A percentile compares a stretch with the other conserved stretches of the same genome.
These are phyloP conservation scores for Elsinoe arachidis DNA, from an alignment of 2,329 filamentous ascomycete species.

Conservation along the genomic window DNA sequence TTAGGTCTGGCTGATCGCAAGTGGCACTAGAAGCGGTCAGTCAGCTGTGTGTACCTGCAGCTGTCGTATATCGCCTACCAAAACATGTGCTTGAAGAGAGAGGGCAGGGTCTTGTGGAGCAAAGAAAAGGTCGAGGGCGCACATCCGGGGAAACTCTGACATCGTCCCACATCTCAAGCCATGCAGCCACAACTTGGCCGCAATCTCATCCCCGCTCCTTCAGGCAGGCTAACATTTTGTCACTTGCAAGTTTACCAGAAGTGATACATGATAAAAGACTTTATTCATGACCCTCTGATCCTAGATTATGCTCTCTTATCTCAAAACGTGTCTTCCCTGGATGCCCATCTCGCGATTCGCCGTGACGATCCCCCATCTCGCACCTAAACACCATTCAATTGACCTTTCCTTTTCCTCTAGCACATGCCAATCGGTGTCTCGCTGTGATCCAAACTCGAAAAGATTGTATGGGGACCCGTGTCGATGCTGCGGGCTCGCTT, in stretches of 20 bases:
- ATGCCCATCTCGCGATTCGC: neutral
- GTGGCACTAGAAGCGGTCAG: neutral
- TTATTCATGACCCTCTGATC: neutral
- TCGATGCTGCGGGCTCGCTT: neutral
- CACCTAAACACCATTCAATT: neutral
- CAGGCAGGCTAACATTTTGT: neutral
- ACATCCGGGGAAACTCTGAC: neutral
- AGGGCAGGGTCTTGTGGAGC: neutral
- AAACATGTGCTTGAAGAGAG: neutral
- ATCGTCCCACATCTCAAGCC: neutral
- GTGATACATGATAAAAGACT: neutral
- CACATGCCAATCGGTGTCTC: neutral
- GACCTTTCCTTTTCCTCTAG: neutral
- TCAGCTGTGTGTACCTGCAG: neutral
- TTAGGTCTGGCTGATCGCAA: neutral
- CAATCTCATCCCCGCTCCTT: neutral
- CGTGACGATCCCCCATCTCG: neutral
- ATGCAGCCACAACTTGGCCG: constrained; percentile 2
- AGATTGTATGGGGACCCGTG: neutral
- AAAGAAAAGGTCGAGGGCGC: neutral
- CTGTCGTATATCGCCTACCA: neutral
- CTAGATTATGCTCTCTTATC: constrained; percentile 6
- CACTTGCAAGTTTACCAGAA: neutral
- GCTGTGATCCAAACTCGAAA: constrained; percentile 3
- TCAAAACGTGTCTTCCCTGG: neutral